phyloP scores from a whole-genome alignment of 768 basidiomycete genomes.

The Pulveroboletus sp. region DNA sequence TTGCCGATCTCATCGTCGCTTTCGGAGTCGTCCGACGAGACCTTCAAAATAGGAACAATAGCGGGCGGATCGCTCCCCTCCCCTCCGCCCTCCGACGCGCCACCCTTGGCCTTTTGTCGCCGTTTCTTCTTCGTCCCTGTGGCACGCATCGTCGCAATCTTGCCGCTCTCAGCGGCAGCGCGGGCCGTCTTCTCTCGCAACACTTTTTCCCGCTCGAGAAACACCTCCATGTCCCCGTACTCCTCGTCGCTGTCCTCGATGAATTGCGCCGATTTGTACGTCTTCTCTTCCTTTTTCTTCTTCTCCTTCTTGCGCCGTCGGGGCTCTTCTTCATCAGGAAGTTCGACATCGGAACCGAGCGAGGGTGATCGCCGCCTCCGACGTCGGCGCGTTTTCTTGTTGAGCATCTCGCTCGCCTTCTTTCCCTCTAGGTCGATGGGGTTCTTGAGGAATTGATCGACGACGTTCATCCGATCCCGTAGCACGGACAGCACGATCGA shows the following conservation, averaged over 20 bases:
- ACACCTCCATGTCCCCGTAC: conserved; percentile 74
- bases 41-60: conserved; percentile 1
- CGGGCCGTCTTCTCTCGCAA: conserved; percentile 52
- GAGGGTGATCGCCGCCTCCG: conserved; percentile 49
- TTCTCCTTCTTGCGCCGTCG: conserved; percentile 40
- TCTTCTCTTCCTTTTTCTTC: conserved; percentile 63
- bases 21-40: conserved; percentile 19
- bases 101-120: conserved; percentile 42
- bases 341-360: conserved; percentile 41
- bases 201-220: conserved; percentile 71
- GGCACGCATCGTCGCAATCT: conserved; percentile 41
- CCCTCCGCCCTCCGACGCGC: conserved; percentile 38
- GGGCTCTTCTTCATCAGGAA: conserved; percentile 33
- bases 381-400: conserved; percentile 54
- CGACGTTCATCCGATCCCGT: conserved; percentile 63
- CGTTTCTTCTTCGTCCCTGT: conserved; percentile 60
- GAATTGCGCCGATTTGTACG: conserved; percentile 86
- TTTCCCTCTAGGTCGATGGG: conserved; percentile 82
- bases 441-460: conserved; percentile 76
- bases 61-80: conserved; percentile 16
- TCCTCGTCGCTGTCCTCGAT: conserved; percentile 90
- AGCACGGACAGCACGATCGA: conserved; percentile 64
- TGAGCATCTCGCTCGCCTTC: conserved; percentile 66
- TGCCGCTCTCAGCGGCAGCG: conserved; percentile 42
- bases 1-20: conserved; percentile 26